Base-by-base conservation (phyloP, 106 monocot species). In the Dactylorhiza incarnata region DNA sequence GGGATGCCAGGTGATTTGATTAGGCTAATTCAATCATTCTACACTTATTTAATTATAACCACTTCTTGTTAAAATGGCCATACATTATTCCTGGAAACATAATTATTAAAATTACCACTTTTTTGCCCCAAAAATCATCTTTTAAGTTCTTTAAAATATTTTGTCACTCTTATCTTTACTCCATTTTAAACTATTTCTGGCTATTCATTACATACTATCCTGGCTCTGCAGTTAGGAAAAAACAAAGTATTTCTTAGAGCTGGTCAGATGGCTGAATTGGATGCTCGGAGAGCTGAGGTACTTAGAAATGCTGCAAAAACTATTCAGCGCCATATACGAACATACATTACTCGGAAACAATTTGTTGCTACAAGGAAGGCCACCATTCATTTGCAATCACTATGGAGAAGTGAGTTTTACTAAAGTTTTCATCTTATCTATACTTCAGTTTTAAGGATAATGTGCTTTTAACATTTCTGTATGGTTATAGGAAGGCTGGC, bases 231-330 rank as follows among this genome's bases (percentile, higher is more conserved):
- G 99, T 90, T 99, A 74, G 99, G 99, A 45, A 99, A 89, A 81
- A 99, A 91, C 73, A 99, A 94, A 74, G 88, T 99, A 24, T 99
- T 99, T 66, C 85, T 99, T 65, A 87, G 99, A 84, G 99, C 99
- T 82, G 99, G 99, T 81, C 99, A 99, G 81, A 99, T 99, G 99
- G 99, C 94, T 71, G 91, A 94, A 49, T 83, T 99, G 78, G 99
- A 99, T 88, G 91, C 88, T 73, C 78, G 84, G 56, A 90, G 99
- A 82, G 93, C 89, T 77, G 87, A 85, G 75, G 91, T 94, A 23
- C 87, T 99, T 19, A 88, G 83, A 77, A 83, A 71, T 83, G 99
- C 99, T 49, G 99, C 99, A 47, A 99, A 92, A 78, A 66, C 84
- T 61, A 92, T 99, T 78, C 99, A 99, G 56, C 79, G 86, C 45